Base-by-base conservation (phyloP, 2,329 filamentous ascomycete species). In the Penicillium carneum region DNA sequence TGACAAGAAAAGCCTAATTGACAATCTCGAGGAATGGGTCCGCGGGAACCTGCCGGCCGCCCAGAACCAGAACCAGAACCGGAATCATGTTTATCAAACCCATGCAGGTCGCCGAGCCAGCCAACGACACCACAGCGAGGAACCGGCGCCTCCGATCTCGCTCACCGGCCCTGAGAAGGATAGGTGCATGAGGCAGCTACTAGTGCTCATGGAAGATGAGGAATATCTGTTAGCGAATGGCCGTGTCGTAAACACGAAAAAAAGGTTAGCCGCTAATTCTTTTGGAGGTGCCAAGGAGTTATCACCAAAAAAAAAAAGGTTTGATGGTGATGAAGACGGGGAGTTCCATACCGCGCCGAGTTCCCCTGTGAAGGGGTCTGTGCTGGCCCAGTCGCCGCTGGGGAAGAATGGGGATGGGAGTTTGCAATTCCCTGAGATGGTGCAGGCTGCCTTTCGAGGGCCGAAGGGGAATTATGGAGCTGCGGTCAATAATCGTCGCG, bases 11-110 rank as follows among this genome's bases (percentile, higher is more conserved):
- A 26, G 42, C 0, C 48, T 76, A 2, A 46, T 80, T 6, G 54
- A 61, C 20, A 64, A 69, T 2, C 77, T 81, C 46, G 72, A 74
- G 10, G 73, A 76, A 29, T 73, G 72, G 71, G 69, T 62, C 8
- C 45, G 29, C 10, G 56, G 60, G 2, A 55, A 43, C 33, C 31
- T 54, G 16, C 18, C 29, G 29, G 41, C 39, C 36, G 23, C 6
- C 36, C 16, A 12, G 10, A 11, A 7, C n/a, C 16, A 20, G 4
- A 12, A 3, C 33, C 49, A 31, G 16, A 39, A 41, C 11, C 23
- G 20, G 16, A 39, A 41, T 6, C 23, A n/a, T 29, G 36, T 29
- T 4, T 4, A 36, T 54, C 31, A 26, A n/a, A 46, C 51, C 16
- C 3, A 29, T 3, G 51, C 31, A 34, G 51, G 14, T 26, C 39